phyloP scores from a whole-genome alignment of 2,329 filamentous ascomycete genomes.

The Monosporascus sp. region DNA sequence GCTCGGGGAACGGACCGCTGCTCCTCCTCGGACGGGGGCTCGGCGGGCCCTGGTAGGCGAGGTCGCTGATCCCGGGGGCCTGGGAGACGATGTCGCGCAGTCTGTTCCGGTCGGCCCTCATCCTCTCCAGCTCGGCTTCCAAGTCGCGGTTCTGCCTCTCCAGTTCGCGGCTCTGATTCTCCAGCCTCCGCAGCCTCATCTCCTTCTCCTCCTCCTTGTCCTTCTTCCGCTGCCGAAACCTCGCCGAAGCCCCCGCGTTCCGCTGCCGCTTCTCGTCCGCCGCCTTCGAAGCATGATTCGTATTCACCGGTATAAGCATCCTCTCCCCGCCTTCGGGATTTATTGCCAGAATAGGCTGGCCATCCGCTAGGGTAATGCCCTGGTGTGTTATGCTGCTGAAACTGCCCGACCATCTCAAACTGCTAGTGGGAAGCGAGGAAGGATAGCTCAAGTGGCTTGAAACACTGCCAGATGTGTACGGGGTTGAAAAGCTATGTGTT shows the following conservation, averaged over 20 bases:
- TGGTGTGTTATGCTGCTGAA: slow-evolving; percentile 13
- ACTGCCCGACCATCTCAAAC: slow-evolving; percentile 18
- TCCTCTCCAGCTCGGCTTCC: slow-evolving; percentile 65
- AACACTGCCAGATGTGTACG: slow-evolving; percentile 13
- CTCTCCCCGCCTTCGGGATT: slow-evolving; percentile 33
- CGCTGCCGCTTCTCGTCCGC: slow-evolving; percentile 81
- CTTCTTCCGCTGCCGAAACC: slow-evolving; percentile 77
- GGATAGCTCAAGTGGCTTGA: slow-evolving; percentile 11
- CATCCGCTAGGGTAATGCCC: slow-evolving; percentile 20
- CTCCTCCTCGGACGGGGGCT: slow-evolving; percentile 40
- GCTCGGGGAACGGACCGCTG: slow-evolving; percentile 31
- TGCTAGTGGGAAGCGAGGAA: slow-evolving; percentile 11
- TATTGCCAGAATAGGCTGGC: slow-evolving; percentile 20
- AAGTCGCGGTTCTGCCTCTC: slow-evolving; percentile 46
- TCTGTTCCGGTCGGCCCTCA: slow-evolving; percentile 66
- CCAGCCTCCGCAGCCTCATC: slow-evolving; percentile 62
- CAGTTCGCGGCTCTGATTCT: slow-evolving; percentile 63
- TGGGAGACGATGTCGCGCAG: slow-evolving; percentile 61
- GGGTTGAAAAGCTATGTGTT: slow-evolving; percentile 9
- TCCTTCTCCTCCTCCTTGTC: slow-evolving; percentile 72
- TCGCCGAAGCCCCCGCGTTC: slow-evolving; percentile 79
- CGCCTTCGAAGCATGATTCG: slow-evolving; percentile 74
- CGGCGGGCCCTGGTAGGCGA: slow-evolving; percentile 45
- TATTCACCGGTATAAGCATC: slow-evolving; percentile 65
- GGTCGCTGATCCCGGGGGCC: slow-evolving; percentile 50